Percentiles rank a stretch among this genome's conserved stretches.
Evolutionary conservation across 2,329 filamentous ascomycete genomes (phyloP).

Genomic region (Geosmithia flava): DNA sequence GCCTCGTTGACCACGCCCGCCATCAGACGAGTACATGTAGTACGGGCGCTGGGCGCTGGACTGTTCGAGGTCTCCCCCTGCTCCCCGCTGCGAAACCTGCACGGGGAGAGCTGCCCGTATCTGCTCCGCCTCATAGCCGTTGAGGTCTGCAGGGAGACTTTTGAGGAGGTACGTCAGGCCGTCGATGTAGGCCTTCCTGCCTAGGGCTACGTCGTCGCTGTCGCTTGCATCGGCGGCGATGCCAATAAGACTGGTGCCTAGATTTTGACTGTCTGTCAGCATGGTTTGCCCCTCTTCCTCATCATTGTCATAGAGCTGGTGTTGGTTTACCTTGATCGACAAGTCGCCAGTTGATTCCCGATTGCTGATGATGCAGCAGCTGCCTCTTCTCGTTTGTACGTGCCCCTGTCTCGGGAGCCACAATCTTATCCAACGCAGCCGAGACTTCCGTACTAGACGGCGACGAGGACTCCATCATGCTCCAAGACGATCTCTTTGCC

Average conservation of each 20-base stretch:
- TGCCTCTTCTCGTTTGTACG: constrained; percentile 7
- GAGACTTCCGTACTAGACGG: not conserved
- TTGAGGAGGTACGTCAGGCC: constrained; percentile 51
- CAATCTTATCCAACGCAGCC: not conserved
- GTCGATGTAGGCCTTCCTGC: constrained; percentile 52
- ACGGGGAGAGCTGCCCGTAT: constrained; percentile 13
- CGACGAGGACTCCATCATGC: not conserved
- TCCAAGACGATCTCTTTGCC: not conserved
- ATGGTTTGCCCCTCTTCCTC: not conserved
- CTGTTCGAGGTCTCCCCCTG: not conserved
- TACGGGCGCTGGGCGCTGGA: not conserved
- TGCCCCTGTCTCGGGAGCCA: not conserved
- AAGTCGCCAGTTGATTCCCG: constrained; percentile 19
- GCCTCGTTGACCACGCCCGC: too few species aligned
- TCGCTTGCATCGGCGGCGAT: constrained; percentile 14
- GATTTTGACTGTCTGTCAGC: not conserved
- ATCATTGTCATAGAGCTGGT: not conserved
- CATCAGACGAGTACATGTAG: too few species aligned
- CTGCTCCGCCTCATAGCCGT: constrained; percentile 35
- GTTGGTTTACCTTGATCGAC: constrained; percentile 15
- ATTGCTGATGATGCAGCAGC: constrained; percentile 1
- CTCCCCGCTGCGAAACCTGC: constrained; percentile 2
- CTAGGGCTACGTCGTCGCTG: constrained; percentile 16
- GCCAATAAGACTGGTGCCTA: constrained; percentile 13
- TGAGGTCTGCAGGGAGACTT: constrained; percentile 46